A percentile compares a stretch with the other conserved stretches of the same genome.
Evolutionary conservation across 257 asterid species (phyloP).

Genomic region (Ehretia macrophylla): DNA sequence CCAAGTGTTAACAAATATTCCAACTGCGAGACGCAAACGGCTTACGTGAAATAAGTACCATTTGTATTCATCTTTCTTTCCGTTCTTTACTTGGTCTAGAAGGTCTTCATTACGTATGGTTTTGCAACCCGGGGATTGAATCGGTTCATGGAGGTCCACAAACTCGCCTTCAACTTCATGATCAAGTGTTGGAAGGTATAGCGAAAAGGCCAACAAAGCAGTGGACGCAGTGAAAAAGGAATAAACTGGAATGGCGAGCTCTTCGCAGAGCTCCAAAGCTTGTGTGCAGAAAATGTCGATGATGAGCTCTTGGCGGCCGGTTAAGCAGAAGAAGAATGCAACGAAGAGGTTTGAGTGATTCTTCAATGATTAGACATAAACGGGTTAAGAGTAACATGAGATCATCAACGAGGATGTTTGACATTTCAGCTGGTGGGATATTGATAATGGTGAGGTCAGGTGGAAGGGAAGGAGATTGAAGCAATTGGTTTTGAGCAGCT

Average conservation of each 20-base stretch:
- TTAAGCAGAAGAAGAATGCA: conserved; percentile 7
- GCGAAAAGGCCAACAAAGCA: conserved; percentile 17
- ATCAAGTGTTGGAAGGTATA: conserved; percentile 37
- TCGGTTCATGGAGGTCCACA: conserved; percentile 24
- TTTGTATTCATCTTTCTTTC: conserved; percentile 37
- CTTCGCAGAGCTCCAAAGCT: conserved; percentile 32
- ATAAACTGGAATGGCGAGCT: conserved; percentile 32
- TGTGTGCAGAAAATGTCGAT: conserved; percentile 35
- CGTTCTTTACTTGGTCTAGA: conserved; percentile 25
- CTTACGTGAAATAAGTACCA: conserved; percentile 30
- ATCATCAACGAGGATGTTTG: conserved; percentile 12
- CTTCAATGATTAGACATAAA: conserved; percentile 14
- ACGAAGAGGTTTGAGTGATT: conserved; percentile 25
- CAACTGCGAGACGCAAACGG: conserved; percentile 17
- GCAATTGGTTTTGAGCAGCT: conserved; percentile 28
- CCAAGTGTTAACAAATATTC: conserved; percentile 39
- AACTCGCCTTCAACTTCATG: conserved; percentile 31
- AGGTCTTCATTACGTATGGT: conserved; percentile 19
- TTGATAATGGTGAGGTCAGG: conserved; percentile 19
- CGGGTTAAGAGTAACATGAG: conserved; percentile 25
- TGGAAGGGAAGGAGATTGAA: conserved; percentile 16
- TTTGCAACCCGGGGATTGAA: conserved; percentile 34
- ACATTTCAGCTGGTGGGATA: conserved; percentile 37
- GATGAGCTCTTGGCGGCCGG: conserved; percentile 15
- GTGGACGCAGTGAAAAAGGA: conserved; percentile 35